Conservation (phyloP, 2,329 filamentous ascomycete genomes). For the Magnaporthiopsis incrustans region DNA sequence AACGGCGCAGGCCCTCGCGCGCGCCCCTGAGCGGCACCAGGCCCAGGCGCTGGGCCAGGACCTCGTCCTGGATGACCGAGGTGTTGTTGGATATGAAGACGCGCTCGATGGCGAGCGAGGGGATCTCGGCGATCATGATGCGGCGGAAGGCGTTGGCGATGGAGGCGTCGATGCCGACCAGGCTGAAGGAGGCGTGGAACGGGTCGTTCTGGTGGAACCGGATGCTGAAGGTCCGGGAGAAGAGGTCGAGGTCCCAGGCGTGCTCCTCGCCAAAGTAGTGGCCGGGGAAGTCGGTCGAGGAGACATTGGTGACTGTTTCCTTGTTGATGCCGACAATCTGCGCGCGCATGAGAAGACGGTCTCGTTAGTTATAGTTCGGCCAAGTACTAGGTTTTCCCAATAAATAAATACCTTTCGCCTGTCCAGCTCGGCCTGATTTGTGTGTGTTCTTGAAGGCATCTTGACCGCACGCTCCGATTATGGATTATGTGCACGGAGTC, state of each 20-base stretch:
- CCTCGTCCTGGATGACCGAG: conserved; percentile 95
- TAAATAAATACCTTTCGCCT: conserved; percentile 47
- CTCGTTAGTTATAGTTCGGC: background rate
- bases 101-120: conserved; percentile 86
- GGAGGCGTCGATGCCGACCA: conserved; percentile 84
- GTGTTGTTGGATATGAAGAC: conserved; percentile 96
- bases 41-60: conserved; percentile 82
- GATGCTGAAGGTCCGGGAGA: conserved; percentile 39
- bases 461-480: background rate
- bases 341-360: background rate
- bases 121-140: conserved; percentile 90
- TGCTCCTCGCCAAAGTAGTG: conserved; percentile 81
- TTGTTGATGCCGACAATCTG: conserved; percentile 80
- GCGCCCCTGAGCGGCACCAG: conserved; percentile 82
- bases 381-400: no score
- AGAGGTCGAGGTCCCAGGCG: conserved; percentile 36
- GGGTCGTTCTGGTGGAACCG: conserved; percentile 77
- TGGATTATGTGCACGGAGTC: no score
- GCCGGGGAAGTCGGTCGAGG: conserved; percentile 85
- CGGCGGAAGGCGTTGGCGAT: conserved; percentile 96
- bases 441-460: conserved; percentile 27
- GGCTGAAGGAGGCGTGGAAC: conserved; percentile 76
- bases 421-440: conserved; percentile 49
- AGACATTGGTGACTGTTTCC: conserved; percentile 84
- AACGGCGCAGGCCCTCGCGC: conserved; percentile 65